These are phyloP conservation scores for Fusarium euwallaceae DNA, from an alignment of 2,329 filamentous ascomycete species.

Conservation along the genomic window DNA sequence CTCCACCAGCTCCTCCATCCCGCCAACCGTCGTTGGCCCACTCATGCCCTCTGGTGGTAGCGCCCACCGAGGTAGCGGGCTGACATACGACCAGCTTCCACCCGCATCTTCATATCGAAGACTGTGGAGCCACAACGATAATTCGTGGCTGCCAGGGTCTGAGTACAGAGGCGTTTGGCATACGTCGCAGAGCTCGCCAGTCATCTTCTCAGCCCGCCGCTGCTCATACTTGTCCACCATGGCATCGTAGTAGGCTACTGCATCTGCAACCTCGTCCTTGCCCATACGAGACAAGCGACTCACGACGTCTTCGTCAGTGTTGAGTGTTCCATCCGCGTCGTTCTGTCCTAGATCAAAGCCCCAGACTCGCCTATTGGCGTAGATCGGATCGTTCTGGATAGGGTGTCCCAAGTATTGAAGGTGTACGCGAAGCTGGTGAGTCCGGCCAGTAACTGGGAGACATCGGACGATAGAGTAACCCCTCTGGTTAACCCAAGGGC, in stretches of 20 bases:
- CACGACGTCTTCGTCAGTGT: conserved; percentile 91
- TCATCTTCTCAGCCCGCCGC: conserved; percentile 92
- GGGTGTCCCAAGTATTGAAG: conserved; percentile 94
- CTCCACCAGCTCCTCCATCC: conserved; percentile 70
- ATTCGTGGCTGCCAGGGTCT: conserved; percentile 89
- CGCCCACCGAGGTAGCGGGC: conserved; percentile 87
- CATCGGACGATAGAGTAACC: conserved; percentile 97
- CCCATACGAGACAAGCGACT: conserved; percentile 89
- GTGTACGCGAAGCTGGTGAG: conserved; percentile 95
- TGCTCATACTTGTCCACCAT: conserved; percentile 93
- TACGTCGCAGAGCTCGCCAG: conserved; percentile 82
- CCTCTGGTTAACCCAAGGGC: conserved; percentile 67
- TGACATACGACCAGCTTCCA: conserved; percentile 89
- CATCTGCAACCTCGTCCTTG: conserved; percentile 91
- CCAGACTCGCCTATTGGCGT: conserved; percentile 94
- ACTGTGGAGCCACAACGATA: conserved; percentile 94
- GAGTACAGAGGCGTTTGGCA: conserved; percentile 93
- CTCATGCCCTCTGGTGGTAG: conserved; percentile 79
- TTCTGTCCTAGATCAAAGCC: conserved; percentile 80
- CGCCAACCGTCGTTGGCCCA: conserved; percentile 77
- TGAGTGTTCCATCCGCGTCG: conserved; percentile 74
- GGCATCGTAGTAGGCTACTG: conserved; percentile 92
- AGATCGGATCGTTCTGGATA: conserved; percentile 97
- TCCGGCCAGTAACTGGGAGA: conserved; percentile 91
- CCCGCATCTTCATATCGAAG: conserved; percentile 87